Evolutionary conservation across 139 green algal genomes (phyloP).

Genomic region (Chlamydomonas applanata): DNA sequence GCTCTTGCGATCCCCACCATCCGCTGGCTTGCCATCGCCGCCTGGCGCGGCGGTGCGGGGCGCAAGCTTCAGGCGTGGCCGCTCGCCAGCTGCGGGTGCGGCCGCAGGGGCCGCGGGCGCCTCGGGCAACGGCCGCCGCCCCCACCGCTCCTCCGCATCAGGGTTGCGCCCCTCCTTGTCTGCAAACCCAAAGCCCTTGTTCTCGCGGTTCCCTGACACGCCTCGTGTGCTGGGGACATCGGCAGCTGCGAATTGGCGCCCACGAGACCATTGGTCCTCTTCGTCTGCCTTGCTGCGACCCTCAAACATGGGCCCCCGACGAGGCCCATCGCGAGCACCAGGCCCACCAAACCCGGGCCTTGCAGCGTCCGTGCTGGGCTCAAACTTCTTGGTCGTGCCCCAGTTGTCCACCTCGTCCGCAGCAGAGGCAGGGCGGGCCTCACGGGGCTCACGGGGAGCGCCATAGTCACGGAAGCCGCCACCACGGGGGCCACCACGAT

Average conservation of each 20-base stretch:
- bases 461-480: conserved; percentile 28
- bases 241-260: conserved; percentile 17
- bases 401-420: conserved; percentile 76
- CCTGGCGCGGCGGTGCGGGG: conserved; percentile 25
- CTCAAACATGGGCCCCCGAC: conserved; percentile 16
- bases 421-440: conserved; percentile 46
- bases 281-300: conserved; percentile 25
- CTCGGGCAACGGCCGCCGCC: neutral
- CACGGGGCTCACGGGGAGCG: conserved; percentile 20
- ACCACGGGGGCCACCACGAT: conserved; percentile 26
- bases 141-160: conserved; percentile 17
- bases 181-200: conserved; percentile 25
- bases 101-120: neutral
- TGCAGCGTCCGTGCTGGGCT: conserved; percentile 29
- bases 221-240: neutral
- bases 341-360: conserved; percentile 18
- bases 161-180: conserved; percentile 30
- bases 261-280: conserved; percentile 41
- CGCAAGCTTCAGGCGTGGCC: conserved; percentile 58
- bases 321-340: conserved; percentile 15
- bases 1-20: conserved; percentile 21
- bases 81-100: conserved; percentile 7
- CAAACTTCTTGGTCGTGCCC: conserved; percentile 61
- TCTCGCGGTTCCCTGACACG: neutral
- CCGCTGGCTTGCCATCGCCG: neutral